These are phyloP conservation scores for Rhexocercosporidium sp. DNA, from an alignment of 2,329 filamentous ascomycete species.

Conservation along the genomic window DNA sequence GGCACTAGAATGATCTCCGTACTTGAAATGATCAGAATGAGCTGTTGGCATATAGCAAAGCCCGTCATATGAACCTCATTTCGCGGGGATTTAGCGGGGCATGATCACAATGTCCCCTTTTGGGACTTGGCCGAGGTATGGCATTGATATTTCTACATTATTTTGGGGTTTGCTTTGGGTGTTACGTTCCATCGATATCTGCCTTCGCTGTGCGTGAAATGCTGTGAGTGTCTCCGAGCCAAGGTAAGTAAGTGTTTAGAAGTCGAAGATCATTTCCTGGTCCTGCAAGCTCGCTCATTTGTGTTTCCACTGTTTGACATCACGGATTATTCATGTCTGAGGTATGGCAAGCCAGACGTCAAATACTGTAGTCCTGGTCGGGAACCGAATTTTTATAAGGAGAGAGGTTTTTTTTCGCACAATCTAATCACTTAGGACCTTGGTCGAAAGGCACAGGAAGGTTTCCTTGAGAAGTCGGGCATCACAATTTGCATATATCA, in stretches of 20 bases:
- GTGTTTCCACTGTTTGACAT: too few species aligned
- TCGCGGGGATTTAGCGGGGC: neutral
- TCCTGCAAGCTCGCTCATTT: too few species aligned
- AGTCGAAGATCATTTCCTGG: too few species aligned
- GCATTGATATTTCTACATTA: neutral
- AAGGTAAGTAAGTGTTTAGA: neutral
- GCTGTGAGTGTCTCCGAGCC: neutral
- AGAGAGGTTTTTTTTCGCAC: too few species aligned
- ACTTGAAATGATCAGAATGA: neutral
- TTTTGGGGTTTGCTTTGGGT: neutral
- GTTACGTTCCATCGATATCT: neutral
- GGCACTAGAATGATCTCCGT: neutral
- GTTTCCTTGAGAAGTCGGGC: neutral
- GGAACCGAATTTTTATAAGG: too few species aligned
- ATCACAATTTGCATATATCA: neutral
- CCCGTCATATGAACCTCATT: neutral
- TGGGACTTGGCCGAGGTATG: neutral
- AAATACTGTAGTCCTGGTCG: too few species aligned
- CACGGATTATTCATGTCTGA: too few species aligned
- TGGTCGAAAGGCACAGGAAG: neutral
- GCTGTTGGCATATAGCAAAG: neutral
- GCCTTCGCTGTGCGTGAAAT: neutral
- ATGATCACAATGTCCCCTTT: slow-evolving; percentile 4
- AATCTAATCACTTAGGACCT: too few species aligned
- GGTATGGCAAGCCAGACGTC: too few species aligned